Base-by-base conservation (phyloP, 2,329 filamentous ascomycete genomes). In the Amesomyces nigricolor region DNA sequence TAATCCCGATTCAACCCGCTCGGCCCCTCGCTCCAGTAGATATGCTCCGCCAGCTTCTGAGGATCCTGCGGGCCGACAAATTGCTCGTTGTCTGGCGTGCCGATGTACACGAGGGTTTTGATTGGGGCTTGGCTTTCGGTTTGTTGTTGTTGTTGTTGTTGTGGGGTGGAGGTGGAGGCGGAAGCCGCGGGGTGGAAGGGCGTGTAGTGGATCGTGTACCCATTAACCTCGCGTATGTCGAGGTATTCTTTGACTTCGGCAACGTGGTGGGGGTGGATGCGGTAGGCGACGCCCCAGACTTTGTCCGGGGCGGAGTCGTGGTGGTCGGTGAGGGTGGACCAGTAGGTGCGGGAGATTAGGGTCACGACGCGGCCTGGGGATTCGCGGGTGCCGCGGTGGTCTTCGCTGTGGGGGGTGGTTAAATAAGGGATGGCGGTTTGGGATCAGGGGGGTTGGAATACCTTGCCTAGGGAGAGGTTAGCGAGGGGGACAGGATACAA, bases 211-310 rank as follows among this genome's bases (percentile, higher is more conserved):
- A 96, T 95, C 52, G 86, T 89, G 73, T 99, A 99, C 26, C 94
- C 94, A 73, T 97, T 96, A 68, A 97, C 96, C 72, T 99, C 94
- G 45, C 94, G 86, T 62, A 96, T 92, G 71, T 97, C 91, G 47
- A 99, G 88, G 70, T 96, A 96, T 56, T 72, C 80, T 63, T 89
- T 86, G 4, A 96, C 92, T 73, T 92, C 86, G 58, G 83, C 79
- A 19, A 95, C 90, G 62, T 85, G 80, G 2, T 81, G 76, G 6
- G 85, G 72, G 29, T 80, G 77, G 71, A 96, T 92, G 67, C 92
- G 88, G 74, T 96, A 95, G 61, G 92, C 94, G 14, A 89, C 88
- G 56, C 94, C 94, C 91, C 91, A 97, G 64, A 96, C 90, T 64
- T 74, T 78, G 52, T 82, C 81, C 54, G 79, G 81, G 29, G 78